A percentile compares a stretch with the other conserved stretches of the same genome.
Evolutionary conservation across 208 protist genomes (phyloP).

Genomic region (Acanthamoeba healyi): DNA sequence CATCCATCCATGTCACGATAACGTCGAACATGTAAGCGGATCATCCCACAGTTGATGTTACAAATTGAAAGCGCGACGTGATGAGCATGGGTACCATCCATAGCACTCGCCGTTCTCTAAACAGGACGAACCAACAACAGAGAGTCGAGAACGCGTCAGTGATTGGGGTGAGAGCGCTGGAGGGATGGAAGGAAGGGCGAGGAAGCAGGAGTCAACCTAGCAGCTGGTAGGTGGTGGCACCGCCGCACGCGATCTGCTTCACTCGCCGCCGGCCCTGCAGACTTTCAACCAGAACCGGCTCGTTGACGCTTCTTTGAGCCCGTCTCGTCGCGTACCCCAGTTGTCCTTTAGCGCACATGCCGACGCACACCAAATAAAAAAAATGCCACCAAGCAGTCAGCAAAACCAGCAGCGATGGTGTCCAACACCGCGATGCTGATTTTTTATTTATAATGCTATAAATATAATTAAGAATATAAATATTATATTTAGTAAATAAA

Average conservation of each 20-base stretch:
- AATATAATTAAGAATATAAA: no score
- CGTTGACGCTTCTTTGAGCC: not conserved
- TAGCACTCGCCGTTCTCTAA: slow-evolving; percentile 58
- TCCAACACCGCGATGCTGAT: no score
- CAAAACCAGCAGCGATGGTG: no score
- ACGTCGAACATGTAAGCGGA: no score
- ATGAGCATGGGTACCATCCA: not conserved
- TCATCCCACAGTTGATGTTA: no score
- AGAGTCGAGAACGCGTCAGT: not conserved
- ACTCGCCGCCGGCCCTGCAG: not conserved
- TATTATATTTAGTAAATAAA: not conserved
- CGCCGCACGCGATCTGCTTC: slow-evolving; percentile 58
- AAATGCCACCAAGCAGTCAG: not conserved
- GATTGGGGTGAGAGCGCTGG: not conserved
- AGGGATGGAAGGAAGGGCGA: not conserved
- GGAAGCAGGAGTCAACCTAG: not conserved
- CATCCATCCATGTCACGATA: no score
- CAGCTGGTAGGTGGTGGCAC: not conserved
- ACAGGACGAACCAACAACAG: not conserved
- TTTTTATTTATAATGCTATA: not conserved
- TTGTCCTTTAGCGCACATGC: no score
- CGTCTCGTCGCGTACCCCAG: not conserved
- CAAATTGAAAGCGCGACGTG: not conserved
- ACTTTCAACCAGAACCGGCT: not conserved
- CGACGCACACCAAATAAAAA: no score